phyloP scores from a whole-genome alignment of 2,329 filamentous ascomycete genomes.

The Periconia sp. region DNA sequence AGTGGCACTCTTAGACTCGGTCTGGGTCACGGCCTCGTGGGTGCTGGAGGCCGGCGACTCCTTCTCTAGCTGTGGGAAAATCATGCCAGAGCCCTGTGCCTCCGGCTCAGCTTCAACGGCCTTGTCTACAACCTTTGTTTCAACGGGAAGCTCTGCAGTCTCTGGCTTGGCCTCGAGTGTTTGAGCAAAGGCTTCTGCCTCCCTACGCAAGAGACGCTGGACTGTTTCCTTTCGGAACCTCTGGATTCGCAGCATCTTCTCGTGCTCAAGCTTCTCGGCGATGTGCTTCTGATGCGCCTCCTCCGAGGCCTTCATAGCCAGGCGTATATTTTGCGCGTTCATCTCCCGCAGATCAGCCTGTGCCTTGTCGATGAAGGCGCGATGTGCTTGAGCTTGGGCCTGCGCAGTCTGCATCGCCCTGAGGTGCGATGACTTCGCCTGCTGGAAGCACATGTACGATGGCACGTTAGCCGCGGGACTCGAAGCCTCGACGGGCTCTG shows the following conservation, averaged over 20 bases:
- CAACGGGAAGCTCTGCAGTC: constrained; percentile 37
- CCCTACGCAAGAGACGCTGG: constrained; percentile 40
- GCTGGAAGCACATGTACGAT: constrained; percentile 29
- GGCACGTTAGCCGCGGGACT: constrained; percentile 15
- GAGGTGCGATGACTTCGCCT: constrained; percentile 31
- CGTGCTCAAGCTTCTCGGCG: constrained; percentile 31
- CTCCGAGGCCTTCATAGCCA: too few relatives aligned
- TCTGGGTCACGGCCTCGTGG: constrained; percentile 63
- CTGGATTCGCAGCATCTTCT: constrained; percentile 24
- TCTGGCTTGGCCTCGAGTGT: constrained; percentile 20
- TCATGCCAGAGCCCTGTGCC: constrained; percentile 68
- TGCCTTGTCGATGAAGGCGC: constrained; percentile 2
- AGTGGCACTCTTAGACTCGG: constrained; percentile 33
- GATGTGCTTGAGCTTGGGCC: constrained; percentile 10
- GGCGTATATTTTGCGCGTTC: constrained; percentile 23
- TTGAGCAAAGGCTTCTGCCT: too few relatives aligned
- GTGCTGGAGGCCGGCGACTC: constrained; percentile 84
- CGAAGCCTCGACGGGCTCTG: constrained; percentile 21
- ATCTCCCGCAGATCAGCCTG: constrained; percentile 24
- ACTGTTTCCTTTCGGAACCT: constrained; percentile 43
- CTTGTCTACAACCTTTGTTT: constrained; percentile 34
- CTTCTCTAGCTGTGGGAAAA: constrained; percentile 95
- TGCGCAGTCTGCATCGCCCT: constrained; percentile 24
- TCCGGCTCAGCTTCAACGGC: constrained; percentile 17
- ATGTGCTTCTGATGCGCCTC: constrained; percentile 11